phyloP scores from a whole-genome alignment of 768 basidiomycete genomes.

The Hydnomerulius pinastri region DNA sequence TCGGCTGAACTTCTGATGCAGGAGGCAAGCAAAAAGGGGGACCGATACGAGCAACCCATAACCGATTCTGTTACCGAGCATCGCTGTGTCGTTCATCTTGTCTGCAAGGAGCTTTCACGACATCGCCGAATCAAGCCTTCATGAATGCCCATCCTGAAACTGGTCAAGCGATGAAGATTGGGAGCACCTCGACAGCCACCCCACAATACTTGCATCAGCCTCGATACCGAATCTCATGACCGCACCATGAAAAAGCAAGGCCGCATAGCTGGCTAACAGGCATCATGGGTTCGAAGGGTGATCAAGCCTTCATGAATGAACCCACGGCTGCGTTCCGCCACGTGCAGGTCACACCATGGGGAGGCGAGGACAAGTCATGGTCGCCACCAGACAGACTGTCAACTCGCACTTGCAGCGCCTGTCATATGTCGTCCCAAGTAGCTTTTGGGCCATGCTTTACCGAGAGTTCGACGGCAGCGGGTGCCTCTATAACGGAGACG shows the following conservation, averaged over 20 bases:
- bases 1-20: slow-evolving; percentile 35
- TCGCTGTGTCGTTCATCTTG: slow-evolving; percentile 25
- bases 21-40: slow-evolving; percentile 44
- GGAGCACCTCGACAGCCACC: slow-evolving; percentile 28
- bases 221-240: slow-evolving; percentile 34
- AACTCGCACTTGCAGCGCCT: slow-evolving; percentile 33
- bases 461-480: slow-evolving; percentile 24
- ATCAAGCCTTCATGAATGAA: slow-evolving; percentile 27
- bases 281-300: slow-evolving; percentile 27
- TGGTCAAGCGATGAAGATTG: slow-evolving; percentile 35
- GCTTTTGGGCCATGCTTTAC: slow-evolving; percentile 21
- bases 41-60: slow-evolving; percentile 41
- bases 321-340: slow-evolving; percentile 28
- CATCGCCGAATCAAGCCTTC: slow-evolving; percentile 26
- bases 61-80: slow-evolving; percentile 27
- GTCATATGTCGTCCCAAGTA: slow-evolving; percentile 25
- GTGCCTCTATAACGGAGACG: slow-evolving; percentile 18
- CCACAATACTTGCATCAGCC: slow-evolving; percentile 35
- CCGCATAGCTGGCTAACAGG: slow-evolving; percentile 26
- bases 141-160: slow-evolving; percentile 33
- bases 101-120: slow-evolving; percentile 23
- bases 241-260: slow-evolving; percentile 27
- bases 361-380: slow-evolving; percentile 33
- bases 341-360: slow-evolving; percentile 15
- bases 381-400: slow-evolving; percentile 29